Conservation (phyloP, 371 early-diverging fungal species). For the Syncephalastrum sp. region DNA sequence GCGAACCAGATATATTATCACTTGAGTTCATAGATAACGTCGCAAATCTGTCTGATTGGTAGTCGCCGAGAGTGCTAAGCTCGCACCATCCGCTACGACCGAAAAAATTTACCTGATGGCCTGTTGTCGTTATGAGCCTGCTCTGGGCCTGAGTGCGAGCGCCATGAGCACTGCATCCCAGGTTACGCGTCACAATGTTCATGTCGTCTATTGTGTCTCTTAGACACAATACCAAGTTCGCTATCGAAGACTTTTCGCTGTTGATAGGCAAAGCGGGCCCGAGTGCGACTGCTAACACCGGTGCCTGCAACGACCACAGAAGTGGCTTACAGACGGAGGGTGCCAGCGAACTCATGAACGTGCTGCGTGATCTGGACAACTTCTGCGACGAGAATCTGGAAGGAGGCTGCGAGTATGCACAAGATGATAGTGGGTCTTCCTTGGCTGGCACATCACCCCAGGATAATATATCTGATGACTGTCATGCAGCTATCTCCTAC, state of each 20-base stretch:
- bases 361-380: no score
- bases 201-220: slow-evolving; percentile 42
- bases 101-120: neutral
- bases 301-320: neutral
- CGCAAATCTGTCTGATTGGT: slow-evolving; percentile 53
- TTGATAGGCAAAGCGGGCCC: slow-evolving; percentile 20
- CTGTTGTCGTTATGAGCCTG: slow-evolving; percentile 15
- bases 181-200: slow-evolving; percentile 48
- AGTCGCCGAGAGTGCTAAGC: slow-evolving; percentile 35
- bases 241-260: slow-evolving; percentile 41
- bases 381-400: no score
- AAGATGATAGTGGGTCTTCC: no score
- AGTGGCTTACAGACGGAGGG: slow-evolving; percentile 11
- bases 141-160: slow-evolving; percentile 23
- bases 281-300: neutral
- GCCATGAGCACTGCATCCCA: slow-evolving; percentile 24
- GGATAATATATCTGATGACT: no score
- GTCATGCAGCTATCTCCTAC: no score
- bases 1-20: slow-evolving; percentile 18
- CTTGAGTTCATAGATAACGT: slow-evolving; percentile 48
- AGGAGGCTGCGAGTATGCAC: no score
- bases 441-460: no score
- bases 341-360: slow-evolving; percentile 54
- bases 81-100: slow-evolving; percentile 9
- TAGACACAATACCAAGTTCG: slow-evolving; percentile 22